Conservation (phyloP, 2,329 filamentous ascomycete species). For the Xylaria arbuscula region DNA sequence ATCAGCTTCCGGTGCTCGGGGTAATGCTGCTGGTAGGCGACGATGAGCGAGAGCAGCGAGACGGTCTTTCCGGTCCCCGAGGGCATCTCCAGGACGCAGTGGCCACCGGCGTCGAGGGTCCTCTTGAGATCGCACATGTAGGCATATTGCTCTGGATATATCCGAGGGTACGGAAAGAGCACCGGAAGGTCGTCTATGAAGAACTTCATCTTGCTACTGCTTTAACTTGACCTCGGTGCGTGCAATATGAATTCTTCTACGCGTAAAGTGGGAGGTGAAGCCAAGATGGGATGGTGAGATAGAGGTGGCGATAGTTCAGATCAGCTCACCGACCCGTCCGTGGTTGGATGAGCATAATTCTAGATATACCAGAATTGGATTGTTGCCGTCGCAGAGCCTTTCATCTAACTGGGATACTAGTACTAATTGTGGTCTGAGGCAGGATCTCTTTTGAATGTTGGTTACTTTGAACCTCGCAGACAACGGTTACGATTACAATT, state of each 20-base stretch:
- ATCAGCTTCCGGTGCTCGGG: slow-evolving; percentile 96
- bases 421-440: no score
- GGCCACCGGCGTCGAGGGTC: slow-evolving; percentile 92
- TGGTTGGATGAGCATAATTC: background rate
- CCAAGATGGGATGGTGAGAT: background rate
- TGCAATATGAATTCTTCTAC: background rate
- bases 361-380: background rate
- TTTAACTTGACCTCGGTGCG: slow-evolving; percentile 1
- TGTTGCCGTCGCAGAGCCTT: slow-evolving; percentile 1
- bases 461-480: background rate
- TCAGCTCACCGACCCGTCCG: background rate
- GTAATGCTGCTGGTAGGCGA: slow-evolving; percentile 95
- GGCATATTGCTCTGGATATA: slow-evolving; percentile 74
- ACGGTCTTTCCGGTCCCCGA: slow-evolving; percentile 98
- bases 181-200: slow-evolving; percentile 71
- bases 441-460: background rate
- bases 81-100: slow-evolving; percentile 98
- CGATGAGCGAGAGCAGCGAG: slow-evolving; percentile 91
- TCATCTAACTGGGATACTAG: no score
- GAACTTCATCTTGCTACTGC: slow-evolving; percentile 73
- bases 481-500: background rate
- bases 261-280: background rate
- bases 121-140: slow-evolving; percentile 88
- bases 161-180: slow-evolving; percentile 56
- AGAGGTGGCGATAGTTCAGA: background rate